phyloP scores from a whole-genome alignment of 768 basidiomycete species.

The Boletales sp. region DNA sequence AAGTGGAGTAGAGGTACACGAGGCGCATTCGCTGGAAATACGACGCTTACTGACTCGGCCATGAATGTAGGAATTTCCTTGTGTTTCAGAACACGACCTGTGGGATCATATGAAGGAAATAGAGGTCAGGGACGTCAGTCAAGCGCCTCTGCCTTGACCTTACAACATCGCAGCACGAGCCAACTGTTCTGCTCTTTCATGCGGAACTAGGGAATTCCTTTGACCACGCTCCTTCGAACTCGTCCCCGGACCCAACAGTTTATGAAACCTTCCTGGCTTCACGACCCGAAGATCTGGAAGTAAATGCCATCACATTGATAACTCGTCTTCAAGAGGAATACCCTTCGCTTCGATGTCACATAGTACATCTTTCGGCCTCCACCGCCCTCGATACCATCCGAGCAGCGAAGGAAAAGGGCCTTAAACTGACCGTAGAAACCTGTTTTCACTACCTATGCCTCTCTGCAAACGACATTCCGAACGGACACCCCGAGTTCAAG shows the following conservation, averaged over 20 bases:
- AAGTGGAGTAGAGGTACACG: slow-evolving; percentile 84
- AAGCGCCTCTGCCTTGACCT: slow-evolving; percentile 5
- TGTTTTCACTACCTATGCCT: slow-evolving; percentile 96
- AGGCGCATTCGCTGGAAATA: slow-evolving; percentile 7
- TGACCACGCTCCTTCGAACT: slow-evolving; percentile 10
- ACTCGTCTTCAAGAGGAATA: slow-evolving; percentile 56
- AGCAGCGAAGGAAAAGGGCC: slow-evolving; percentile 57
- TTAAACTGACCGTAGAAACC: slow-evolving; percentile 88
- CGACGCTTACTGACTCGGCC: slow-evolving; percentile 2
- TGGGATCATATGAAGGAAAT: slow-evolving; percentile 67
- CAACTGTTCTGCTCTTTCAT: slow-evolving; percentile 83
- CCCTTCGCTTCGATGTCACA: slow-evolving; percentile 78
- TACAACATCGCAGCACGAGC: slow-evolving; percentile 45
- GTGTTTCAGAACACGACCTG: slow-evolving; percentile 70
- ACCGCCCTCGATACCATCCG: slow-evolving; percentile 74
- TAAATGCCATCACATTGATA: slow-evolving; percentile 77
- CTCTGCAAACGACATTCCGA: slow-evolving; percentile 65
- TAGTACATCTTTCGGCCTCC: slow-evolving; percentile 92
- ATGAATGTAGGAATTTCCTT: slow-evolving; percentile 82
- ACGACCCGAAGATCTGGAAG: slow-evolving; percentile 77
- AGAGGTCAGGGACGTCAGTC: slow-evolving; percentile 43
- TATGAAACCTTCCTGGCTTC: slow-evolving; percentile 87
- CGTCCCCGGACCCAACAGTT: slow-evolving; percentile 41
- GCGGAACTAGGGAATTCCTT: slow-evolving; percentile 68
- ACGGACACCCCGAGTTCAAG: slow-evolving; percentile 83